Conservation (phyloP, 495 filamentous ascomycete genomes). For the Umbilicaria muhlenbergii region DNA sequence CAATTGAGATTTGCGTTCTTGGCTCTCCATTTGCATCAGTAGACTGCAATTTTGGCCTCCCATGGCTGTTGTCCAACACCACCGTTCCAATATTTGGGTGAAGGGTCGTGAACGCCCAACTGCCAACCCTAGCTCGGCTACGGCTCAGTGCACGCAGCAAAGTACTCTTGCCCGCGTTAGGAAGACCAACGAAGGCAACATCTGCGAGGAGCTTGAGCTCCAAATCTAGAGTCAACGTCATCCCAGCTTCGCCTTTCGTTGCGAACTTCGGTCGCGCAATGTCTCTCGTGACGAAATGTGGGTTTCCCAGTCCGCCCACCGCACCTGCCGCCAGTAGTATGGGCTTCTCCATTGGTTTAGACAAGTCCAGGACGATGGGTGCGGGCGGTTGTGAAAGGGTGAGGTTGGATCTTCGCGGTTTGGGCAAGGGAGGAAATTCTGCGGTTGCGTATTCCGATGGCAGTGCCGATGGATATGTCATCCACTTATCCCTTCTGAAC, state of each 20-base stretch:
- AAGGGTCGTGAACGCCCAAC: conserved; percentile 95
- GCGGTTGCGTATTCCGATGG: conserved; percentile 46
- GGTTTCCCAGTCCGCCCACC: conserved; percentile 81
- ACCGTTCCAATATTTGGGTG: conserved; percentile 92
- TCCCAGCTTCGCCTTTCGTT: conserved; percentile 66
- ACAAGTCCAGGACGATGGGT: conserved; percentile 71
- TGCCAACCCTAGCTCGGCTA: conserved; percentile 73
- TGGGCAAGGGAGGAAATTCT: conserved; percentile 41
- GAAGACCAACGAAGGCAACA: conserved; percentile 83
- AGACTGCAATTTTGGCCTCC: conserved; percentile 39
- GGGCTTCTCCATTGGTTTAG: conserved; percentile 61
- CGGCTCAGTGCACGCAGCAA: conserved; percentile 73
- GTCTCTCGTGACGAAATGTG: conserved; percentile 65
- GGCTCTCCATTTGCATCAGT: conserved; percentile 16
- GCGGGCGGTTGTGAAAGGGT: conserved; percentile 45
- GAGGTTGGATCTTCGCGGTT: conserved; percentile 38
- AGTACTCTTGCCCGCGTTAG: conserved; percentile 93
- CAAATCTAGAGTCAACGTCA: conserved; percentile 65
- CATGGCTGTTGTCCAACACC: conserved; percentile 67
- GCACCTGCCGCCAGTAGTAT: conserved; percentile 84
- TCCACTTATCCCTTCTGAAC: conserved; percentile 53
- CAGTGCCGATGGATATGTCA: conserved; percentile 65
- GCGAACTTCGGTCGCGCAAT: conserved; percentile 68
- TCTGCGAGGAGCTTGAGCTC: conserved; percentile 93
- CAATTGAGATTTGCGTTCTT: conserved; percentile 74